A percentile compares a stretch with the other conserved stretches of the same genome.
Conservation (phyloP, 83 land plant genomes). For the Picea abies region DNA sequence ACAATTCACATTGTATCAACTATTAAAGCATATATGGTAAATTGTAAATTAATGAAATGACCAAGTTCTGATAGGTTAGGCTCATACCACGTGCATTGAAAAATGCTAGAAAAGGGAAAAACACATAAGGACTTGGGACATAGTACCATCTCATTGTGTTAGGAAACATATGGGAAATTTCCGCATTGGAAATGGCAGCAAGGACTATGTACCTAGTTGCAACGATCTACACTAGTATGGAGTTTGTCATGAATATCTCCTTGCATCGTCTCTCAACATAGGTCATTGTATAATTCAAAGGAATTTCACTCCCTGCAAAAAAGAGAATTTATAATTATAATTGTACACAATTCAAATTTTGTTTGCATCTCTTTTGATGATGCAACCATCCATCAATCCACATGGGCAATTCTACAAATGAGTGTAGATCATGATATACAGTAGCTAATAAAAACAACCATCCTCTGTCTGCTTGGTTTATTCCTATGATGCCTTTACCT, state of each 20-base stretch:
- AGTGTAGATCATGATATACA: too few species aligned
- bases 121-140: slow-evolving; percentile 26
- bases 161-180: slow-evolving; percentile 14
- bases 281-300: not conserved
- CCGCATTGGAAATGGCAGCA: slow-evolving; percentile 1
- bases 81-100: slow-evolving; percentile 53
- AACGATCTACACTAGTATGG: slow-evolving; percentile 14
- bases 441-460: too few species aligned
- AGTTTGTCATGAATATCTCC: slow-evolving; percentile 14
- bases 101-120: slow-evolving; percentile 46
- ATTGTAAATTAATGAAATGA: not conserved
- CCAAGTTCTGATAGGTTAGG: slow-evolving; percentile 55
- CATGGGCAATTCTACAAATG: too few species aligned
- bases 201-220: slow-evolving; percentile 11
- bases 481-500: too few species aligned
- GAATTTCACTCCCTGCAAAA: too few species aligned
- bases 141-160: slow-evolving; percentile 26
- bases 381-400: too few species aligned
- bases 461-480: too few species aligned
- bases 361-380: too few species aligned
- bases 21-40: too few species aligned
- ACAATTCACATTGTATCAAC: too few species aligned
- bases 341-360: too few species aligned
- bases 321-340: too few species aligned
- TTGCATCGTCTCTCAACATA: not conserved